A percentile compares a stretch with the other conserved stretches of the same genome.
Conservation (phyloP, 192 early-diverging fungal species). For the Ambispora gerdemannii region DNA sequence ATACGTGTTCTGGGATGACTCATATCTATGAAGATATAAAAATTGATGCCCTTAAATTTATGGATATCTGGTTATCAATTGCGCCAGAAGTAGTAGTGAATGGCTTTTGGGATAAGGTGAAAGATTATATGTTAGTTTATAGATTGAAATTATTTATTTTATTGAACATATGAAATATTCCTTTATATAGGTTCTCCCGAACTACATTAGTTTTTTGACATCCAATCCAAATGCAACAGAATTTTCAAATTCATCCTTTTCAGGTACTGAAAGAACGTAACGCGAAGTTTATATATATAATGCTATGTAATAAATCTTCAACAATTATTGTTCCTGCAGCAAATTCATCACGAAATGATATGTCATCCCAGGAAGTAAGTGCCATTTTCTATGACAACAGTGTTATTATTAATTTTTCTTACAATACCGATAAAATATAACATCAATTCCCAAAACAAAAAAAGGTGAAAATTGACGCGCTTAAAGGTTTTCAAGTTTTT, state of each 20-base stretch:
- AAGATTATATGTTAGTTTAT: neutral
- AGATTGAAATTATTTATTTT: neutral
- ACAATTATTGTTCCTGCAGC: too few relatives aligned
- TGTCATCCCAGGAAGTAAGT: too few relatives aligned
- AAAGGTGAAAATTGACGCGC: constrained; percentile 56
- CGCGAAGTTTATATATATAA: too few relatives aligned
- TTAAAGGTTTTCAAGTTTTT: constrained; percentile 57
- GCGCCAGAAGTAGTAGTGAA: constrained; percentile 61
- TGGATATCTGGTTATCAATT: constrained; percentile 68
- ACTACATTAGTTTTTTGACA: constrained; percentile 58
- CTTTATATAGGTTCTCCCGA: constrained; percentile 52
- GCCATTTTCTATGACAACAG: too few relatives aligned
- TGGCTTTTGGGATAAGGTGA: constrained; percentile 66
- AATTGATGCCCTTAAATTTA: constrained; percentile 72
- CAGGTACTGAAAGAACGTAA: too few relatives aligned
- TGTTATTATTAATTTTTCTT: too few relatives aligned
- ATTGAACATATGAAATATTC: constrained; percentile 31
- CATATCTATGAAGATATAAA: constrained; percentile 86
- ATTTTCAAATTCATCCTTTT: neutral
- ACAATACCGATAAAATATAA: too few relatives aligned
- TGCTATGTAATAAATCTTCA: too few relatives aligned
- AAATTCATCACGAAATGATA: too few relatives aligned
- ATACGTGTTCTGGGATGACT: constrained; percentile 83
- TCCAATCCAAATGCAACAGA: constrained; percentile 44
- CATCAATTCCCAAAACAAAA: too few relatives aligned